phyloP scores from a whole-genome alignment of 257 asterid genomes.

The Penstemon eatonii region DNA sequence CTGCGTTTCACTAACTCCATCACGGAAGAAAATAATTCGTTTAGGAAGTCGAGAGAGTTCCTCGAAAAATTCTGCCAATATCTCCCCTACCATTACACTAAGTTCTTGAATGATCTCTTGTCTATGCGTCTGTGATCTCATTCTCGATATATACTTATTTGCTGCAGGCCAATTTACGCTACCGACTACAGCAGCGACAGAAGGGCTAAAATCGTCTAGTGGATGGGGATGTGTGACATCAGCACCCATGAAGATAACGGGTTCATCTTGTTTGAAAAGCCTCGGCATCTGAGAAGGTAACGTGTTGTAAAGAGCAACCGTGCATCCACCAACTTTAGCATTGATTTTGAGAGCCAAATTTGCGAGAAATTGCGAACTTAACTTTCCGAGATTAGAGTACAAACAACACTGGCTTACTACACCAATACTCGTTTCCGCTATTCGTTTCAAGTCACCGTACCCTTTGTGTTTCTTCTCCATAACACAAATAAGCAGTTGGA shows the following conservation, averaged over 20 bases:
- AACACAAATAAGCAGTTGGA: slow-evolving; percentile 84
- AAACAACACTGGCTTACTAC: slow-evolving; percentile 87
- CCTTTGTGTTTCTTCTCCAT: slow-evolving; percentile 98
- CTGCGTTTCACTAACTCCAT: slow-evolving; percentile 94
- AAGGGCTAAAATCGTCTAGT: slow-evolving; percentile 79
- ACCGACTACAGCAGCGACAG: slow-evolving; percentile 93
- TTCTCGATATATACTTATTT: slow-evolving; percentile 76
- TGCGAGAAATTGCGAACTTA: slow-evolving; percentile 74
- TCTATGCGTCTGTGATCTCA: slow-evolving; percentile 89
- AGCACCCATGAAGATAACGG: slow-evolving; percentile 94
- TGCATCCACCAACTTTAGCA: slow-evolving; percentile 91
- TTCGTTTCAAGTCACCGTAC: slow-evolving; percentile 85
- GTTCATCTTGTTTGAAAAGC: slow-evolving; percentile 57
- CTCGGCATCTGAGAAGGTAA: slow-evolving; percentile 78
- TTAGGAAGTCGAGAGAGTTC: slow-evolving; percentile 62
- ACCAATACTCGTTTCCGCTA: slow-evolving; percentile 82
- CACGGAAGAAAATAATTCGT: slow-evolving; percentile 84
- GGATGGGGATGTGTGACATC: slow-evolving; percentile 99
- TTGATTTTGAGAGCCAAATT: slow-evolving; percentile 94
- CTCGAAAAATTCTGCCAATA: slow-evolving; percentile 60
- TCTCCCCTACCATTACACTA: slow-evolving; percentile 62
- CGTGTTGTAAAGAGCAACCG: slow-evolving; percentile 76
- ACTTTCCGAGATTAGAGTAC: slow-evolving; percentile 63
- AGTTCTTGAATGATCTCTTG: slow-evolving; percentile 89
- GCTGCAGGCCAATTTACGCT: slow-evolving; percentile 95